phyloP scores from a whole-genome alignment of 2,329 filamentous ascomycete genomes.

The Claviceps spartinae region DNA sequence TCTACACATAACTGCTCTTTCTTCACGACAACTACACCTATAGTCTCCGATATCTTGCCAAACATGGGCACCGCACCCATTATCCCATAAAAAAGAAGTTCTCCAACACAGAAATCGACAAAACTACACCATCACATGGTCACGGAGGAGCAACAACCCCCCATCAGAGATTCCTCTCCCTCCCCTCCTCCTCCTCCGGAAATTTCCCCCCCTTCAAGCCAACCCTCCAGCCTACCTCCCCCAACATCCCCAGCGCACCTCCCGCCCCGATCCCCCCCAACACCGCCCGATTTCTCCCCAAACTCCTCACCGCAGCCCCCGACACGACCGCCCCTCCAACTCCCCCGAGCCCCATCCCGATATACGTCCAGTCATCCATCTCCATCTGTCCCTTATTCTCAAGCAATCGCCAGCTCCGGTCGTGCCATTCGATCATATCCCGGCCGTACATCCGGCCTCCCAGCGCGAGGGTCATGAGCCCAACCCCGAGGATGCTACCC shows the following conservation, averaged over 20 bases:
- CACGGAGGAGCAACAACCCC: no score
- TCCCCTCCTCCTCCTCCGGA: slow-evolving; percentile 12
- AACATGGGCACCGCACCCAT: no score
- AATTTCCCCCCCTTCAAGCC: slow-evolving; percentile 31
- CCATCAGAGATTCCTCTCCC: not conserved
- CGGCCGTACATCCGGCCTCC: slow-evolving; percentile 38
- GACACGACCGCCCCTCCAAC: slow-evolving; percentile 20
- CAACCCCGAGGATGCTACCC: slow-evolving; percentile 30
- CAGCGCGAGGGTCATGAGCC: slow-evolving; percentile 29
- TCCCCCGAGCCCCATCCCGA: slow-evolving; percentile 23
- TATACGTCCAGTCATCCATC: slow-evolving; percentile 41
- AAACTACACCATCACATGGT: not conserved
- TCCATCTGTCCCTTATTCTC: slow-evolving; percentile 43
- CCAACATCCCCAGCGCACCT: slow-evolving; percentile 33
- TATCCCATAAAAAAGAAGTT: not conserved
- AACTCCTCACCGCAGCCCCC: slow-evolving; percentile 11
- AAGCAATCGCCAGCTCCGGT: slow-evolving; percentile 47
- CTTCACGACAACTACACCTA: no score
- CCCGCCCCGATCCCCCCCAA: slow-evolving; percentile 34
- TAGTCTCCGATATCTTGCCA: no score
- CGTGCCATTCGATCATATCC: slow-evolving; percentile 49
- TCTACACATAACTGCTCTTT: no score
- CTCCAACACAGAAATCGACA: not conserved
- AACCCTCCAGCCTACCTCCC: slow-evolving; percentile 36
- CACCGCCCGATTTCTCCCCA: slow-evolving; percentile 24